These are phyloP conservation scores for Trypanosoma brucei DNA, from an alignment of 208 protist species.

Conservation along the genomic window DNA sequence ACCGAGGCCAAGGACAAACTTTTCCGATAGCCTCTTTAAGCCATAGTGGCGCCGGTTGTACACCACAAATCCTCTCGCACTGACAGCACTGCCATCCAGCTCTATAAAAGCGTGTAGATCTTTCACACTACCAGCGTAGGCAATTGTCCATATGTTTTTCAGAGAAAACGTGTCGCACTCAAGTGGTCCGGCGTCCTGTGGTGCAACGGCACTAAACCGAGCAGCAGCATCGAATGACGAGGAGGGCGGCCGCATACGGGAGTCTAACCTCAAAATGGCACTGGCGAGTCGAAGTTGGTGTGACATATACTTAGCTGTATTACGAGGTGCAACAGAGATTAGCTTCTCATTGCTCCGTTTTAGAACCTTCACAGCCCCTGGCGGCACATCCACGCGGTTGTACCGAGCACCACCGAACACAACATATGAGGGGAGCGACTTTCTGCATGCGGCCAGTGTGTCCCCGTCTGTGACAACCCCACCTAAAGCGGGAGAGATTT, in stretches of 20 bases:
- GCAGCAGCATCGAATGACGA: not conserved
- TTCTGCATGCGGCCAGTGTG: conserved; percentile 18
- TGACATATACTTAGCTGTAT: conserved; percentile 44
- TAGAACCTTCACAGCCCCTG: not conserved
- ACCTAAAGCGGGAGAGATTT: no score
- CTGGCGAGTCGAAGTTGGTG: conserved; percentile 75
- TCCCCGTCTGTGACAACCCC: no score
- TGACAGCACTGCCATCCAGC: conserved; percentile 21
- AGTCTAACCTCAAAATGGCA: conserved; percentile 53
- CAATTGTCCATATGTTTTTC: conserved; percentile 66
- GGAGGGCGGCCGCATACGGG: not conserved
- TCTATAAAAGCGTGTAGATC: conserved; percentile 44
- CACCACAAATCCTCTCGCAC: conserved; percentile 50
- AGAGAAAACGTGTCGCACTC: conserved; percentile 14
- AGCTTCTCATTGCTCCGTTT: conserved; percentile 14
- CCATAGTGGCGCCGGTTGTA: conserved; percentile 66
- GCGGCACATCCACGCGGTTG: conserved; percentile 23
- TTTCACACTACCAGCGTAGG: conserved; percentile 52
- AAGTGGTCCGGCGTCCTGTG: not conserved
- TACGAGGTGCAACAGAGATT: conserved; percentile 17
- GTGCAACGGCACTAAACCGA: not conserved
- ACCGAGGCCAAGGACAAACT: conserved; percentile 62
- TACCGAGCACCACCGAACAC: conserved; percentile 82
- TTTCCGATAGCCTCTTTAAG: conserved; percentile 39
- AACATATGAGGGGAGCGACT: conserved; percentile 54